Conservation (phyloP, 2,329 filamentous ascomycete genomes). For the Lasiodiplodia citricola region DNA sequence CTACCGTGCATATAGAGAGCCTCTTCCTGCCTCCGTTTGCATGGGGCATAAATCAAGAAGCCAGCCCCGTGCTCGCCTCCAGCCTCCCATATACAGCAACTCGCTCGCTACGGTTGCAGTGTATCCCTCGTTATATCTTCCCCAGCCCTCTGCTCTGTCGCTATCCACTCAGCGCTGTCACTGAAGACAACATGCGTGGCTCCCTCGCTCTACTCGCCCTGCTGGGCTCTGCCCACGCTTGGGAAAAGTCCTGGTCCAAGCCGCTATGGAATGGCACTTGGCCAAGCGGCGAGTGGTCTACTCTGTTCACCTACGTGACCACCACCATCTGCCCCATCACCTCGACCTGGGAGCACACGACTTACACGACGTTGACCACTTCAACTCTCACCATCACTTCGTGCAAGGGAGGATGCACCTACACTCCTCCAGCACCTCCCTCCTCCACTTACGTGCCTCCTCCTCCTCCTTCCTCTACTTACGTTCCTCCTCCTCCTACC, state of each 20-base stretch:
- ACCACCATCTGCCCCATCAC: conserved; percentile 27
- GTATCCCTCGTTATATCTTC: conserved; percentile 36
- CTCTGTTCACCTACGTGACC: conserved; percentile 22
- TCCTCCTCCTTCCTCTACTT: background rate
- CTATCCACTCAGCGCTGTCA: conserved; percentile 29
- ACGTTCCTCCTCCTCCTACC: background rate
- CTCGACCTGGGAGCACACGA: conserved; percentile 28
- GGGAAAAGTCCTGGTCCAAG: background rate
- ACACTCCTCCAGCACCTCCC: background rate
- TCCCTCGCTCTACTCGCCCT: conserved; percentile 40
- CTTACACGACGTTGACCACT: conserved; percentile 24
- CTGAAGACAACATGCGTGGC: conserved; percentile 35
- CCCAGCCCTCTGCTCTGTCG: conserved; percentile 22
- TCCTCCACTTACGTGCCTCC: conserved; percentile 1
- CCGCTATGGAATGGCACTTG: background rate
- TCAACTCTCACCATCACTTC: conserved; percentile 28
- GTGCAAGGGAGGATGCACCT: conserved; percentile 23
- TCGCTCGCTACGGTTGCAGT: conserved; percentile 47
- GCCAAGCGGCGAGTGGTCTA: conserved; percentile 5
- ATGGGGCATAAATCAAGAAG: background rate
- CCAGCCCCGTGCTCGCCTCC: conserved; percentile 13
- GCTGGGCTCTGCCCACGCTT: conserved; percentile 37
- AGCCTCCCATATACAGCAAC: conserved; percentile 30
- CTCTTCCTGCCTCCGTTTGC: conserved; percentile 2
- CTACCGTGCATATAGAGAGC: conserved; percentile 5